Conservation (phyloP, 1,139 yeast genomes). For the Sugiyamaella neomexicana region DNA sequence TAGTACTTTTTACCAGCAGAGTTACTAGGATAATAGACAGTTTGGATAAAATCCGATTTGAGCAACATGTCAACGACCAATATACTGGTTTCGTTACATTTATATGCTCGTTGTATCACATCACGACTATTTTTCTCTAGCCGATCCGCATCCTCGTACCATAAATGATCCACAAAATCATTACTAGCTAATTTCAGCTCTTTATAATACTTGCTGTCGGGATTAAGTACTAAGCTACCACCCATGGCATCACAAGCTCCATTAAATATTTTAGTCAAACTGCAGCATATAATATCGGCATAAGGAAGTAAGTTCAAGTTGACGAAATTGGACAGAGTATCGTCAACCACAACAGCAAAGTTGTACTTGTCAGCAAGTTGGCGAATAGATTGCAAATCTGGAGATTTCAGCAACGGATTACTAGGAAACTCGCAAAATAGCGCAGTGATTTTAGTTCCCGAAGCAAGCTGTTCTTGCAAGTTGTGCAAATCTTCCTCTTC, state of each 20-base stretch:
- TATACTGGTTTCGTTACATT: slow-evolving; percentile 68
- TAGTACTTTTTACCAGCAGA: slow-evolving; percentile 62
- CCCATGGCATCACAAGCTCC: slow-evolving; percentile 97
- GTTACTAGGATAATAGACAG: slow-evolving; percentile 70
- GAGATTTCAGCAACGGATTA: slow-evolving; percentile 83
- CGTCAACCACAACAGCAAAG: slow-evolving; percentile 85
- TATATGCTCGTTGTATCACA: slow-evolving; percentile 65
- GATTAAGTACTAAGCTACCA: slow-evolving; percentile 84
- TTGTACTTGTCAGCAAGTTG: slow-evolving; percentile 64
- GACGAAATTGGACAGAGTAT: slow-evolving; percentile 87
- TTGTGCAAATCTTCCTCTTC: slow-evolving; percentile 69
- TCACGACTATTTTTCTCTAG: slow-evolving; percentile 93
- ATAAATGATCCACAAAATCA: slow-evolving; percentile 70
- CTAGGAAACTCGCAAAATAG: slow-evolving; percentile 93
- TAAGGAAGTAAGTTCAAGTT: slow-evolving; percentile 79
- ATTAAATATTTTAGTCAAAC: slow-evolving; percentile 89
- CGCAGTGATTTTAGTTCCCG: slow-evolving; percentile 64
- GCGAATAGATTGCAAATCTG: slow-evolving; percentile 66
- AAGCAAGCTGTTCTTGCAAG: slow-evolving; percentile 59
- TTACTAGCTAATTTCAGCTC: slow-evolving; percentile 53
- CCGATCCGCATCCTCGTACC: slow-evolving; percentile 94
- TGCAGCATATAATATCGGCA: slow-evolving; percentile 82
- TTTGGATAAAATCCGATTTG: slow-evolving; percentile 47
- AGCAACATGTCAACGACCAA: slow-evolving; percentile 46
- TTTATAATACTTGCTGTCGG: slow-evolving; percentile 56